Base-by-base conservation (phyloP, 2,329 filamentous ascomycete species). In the Cercospora nicotianae region DNA sequence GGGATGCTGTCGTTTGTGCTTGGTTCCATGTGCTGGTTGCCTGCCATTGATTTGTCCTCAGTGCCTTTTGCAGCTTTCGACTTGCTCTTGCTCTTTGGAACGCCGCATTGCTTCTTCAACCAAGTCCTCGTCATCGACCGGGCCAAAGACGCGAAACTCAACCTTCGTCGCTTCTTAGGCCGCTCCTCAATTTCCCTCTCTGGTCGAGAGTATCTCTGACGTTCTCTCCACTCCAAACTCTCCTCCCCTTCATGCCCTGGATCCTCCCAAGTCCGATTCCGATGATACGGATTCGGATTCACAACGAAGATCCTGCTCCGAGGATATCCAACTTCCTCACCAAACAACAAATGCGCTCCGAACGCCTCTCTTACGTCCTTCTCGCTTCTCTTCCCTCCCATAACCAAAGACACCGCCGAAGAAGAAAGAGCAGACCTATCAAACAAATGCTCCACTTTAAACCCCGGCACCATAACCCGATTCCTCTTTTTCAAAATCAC, bases 221-320 rank as follows among this genome's bases (percentile, higher is more conserved):
- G 9, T 9, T 16, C 5, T 26, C 45, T 60, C 58, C 58, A 60
- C 16, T 36, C 42, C 10, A 42, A 26, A 33, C 28, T 63, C 39
- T 51, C 60, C 4, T 13, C 13, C n/a, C 42, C 28, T 33, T 63
- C 60, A 53, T 51, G 16, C 8, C 31, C 18, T 13, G 45, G 36
- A 45, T 62, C 23, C 33, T 66, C 64, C 64, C 64, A 66, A 13
- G 42, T 58, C n/a, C 64, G 57, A 45, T 66, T 66, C 9, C 64
- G 64, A 39, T 66, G 57, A 36, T 61, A 66, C 1, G 64, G 64
- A 36, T 66, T 61, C 45, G 64, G 58, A 30, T 66, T 61, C 28
- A 51, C 60, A 1, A 58, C 45, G 28, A 66, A 66, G 8, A 62
- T 5, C 18, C 58, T 58, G 20, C 42, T 23, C 30, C 33, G 12